Evolutionary conservation across 176 grass and related monocot genomes (phyloP), one percentile per base, ranked within the genome.

Genomic region (Aegilops speltoides): DNA sequence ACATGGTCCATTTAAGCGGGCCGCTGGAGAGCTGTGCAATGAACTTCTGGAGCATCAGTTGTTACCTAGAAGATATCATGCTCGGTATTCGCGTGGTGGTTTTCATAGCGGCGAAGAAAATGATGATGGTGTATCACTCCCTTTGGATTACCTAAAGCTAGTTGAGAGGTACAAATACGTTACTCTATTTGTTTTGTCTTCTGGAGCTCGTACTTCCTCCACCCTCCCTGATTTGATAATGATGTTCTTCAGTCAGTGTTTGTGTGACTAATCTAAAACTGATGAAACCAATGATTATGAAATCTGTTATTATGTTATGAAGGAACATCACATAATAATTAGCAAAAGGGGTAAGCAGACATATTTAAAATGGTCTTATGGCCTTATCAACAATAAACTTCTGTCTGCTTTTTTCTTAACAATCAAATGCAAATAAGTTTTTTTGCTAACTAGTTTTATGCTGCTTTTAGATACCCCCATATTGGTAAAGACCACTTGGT

Each of bases 61-160:
- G 54, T 80, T 98, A 68, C 97, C 97, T 88, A 96, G 97, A 90
- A 93, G 97, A 92, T 96, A 96, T 83, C 97, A 98, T 93, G 92
- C 92, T 61, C 96, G 97, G 97, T 96, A 92, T 85, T 98, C 97
- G 15, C 89, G 86, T 87, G 84, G 73, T 79, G 90, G 90, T 78
- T 86, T 86, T 68, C 84, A 76, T 64, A 96, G 87, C 61, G 90
- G 97, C 5, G 86, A 94, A 89, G 90, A 94, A 88, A 91, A 96
- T 85, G 97, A 98, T 88, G 92, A 98, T 75, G 97, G 97, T 73
- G 89, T 85, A 81, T 98, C 97, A 41, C 94, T 98, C 43, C 94
- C 97, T 87, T 86, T 98, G 87, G 93, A 77, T 87, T 96, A 96
- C 82, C 59, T 79, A 54, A 98, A 98, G 19, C 86, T 98, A 87